Percentiles rank a stretch among this genome's conserved stretches.
phyloP scores from a whole-genome alignment of 345 rosid species.

The Populus euphratica region DNA sequence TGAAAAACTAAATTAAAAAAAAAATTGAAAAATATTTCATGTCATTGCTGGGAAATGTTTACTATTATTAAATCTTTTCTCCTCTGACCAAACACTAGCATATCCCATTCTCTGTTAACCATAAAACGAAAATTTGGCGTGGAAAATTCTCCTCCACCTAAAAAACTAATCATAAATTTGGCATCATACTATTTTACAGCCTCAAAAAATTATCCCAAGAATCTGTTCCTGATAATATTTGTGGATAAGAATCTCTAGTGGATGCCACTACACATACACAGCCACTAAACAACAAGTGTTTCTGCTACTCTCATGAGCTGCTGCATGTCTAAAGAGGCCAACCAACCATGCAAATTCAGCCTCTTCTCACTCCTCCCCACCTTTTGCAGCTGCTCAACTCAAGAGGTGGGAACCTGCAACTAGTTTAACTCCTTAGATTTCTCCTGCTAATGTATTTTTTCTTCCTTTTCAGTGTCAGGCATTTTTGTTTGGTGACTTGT shows the following conservation, averaged over 20 bases:
- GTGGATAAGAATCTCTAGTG: constrained; percentile 55
- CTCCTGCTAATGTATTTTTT: neutral
- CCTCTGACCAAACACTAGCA: too few relatives aligned
- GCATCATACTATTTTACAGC: constrained; percentile 8
- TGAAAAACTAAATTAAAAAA: too few relatives aligned
- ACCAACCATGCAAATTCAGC: constrained; percentile 21
- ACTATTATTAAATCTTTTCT: too few relatives aligned
- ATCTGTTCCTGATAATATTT: constrained; percentile 34
- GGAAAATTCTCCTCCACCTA: constrained; percentile 25
- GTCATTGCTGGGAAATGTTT: too few relatives aligned
- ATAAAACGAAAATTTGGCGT: constrained; percentile 13
- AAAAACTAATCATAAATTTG: neutral
- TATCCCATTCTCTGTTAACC: neutral
- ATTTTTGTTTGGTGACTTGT: neutral
- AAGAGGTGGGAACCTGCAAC: constrained; percentile 9
- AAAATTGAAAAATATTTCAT: too few relatives aligned
- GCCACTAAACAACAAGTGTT: constrained; percentile 19
- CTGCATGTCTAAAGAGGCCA: constrained; percentile 3
- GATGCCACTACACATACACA: constrained; percentile 28
- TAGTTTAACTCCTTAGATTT: neutral
- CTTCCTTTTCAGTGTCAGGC: neutral
- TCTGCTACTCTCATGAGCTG: constrained; percentile 8
- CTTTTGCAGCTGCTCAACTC: constrained; percentile 12
- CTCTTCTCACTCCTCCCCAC: constrained; percentile 3
- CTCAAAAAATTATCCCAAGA: constrained; percentile 26